These are phyloP conservation scores for Diplotaxis tenuifolia DNA, from an alignment of 345 rosid species.

Conservation along the genomic window DNA sequence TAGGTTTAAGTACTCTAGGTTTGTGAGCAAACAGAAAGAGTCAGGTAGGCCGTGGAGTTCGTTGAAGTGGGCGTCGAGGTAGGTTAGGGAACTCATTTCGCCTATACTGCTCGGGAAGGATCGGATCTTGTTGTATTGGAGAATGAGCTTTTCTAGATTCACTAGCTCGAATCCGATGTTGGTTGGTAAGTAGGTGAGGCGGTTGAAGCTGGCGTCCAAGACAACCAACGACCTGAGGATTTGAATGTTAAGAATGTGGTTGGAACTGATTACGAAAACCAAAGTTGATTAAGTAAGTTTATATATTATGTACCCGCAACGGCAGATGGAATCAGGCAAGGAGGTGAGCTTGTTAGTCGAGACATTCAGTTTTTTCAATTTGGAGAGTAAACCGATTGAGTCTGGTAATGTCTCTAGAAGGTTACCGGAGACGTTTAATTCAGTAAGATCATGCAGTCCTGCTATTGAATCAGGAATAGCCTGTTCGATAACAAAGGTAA, in stretches of 20 bases:
- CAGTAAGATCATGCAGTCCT: constrained; percentile 71
- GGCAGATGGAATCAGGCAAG: constrained; percentile 75
- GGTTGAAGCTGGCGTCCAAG: constrained; percentile 79
- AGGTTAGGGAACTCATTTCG: constrained; percentile 60
- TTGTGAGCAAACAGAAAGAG: constrained; percentile 57
- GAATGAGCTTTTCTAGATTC: constrained; percentile 53
- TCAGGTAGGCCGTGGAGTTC: constrained; percentile 68
- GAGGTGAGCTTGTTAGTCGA: constrained; percentile 70
- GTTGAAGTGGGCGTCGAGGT: constrained; percentile 83
- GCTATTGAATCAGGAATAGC: constrained; percentile 89
- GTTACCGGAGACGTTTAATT: constrained; percentile 70
- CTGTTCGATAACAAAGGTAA: too few relatives aligned
- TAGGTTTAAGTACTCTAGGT: constrained; percentile 65
- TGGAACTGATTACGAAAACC: not conserved
- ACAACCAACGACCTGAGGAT: constrained; percentile 63
- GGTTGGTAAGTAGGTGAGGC: constrained; percentile 76
- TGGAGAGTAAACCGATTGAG: constrained; percentile 74
- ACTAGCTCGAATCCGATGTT: constrained; percentile 68
- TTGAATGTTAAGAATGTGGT: constrained; percentile 2
- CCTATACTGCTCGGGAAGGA: constrained; percentile 71
- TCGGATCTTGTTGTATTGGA: constrained; percentile 73
- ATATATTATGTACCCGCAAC: constrained; percentile 60
- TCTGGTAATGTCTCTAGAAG: constrained; percentile 76
- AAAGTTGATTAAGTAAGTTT: constrained; percentile 7
- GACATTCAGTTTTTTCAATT: constrained; percentile 61